Evolutionary conservation across 2,329 filamentous ascomycete genomes (phyloP), one percentile per base, ranked within the genome.

Genomic region (Monilinia aucupariae): DNA sequence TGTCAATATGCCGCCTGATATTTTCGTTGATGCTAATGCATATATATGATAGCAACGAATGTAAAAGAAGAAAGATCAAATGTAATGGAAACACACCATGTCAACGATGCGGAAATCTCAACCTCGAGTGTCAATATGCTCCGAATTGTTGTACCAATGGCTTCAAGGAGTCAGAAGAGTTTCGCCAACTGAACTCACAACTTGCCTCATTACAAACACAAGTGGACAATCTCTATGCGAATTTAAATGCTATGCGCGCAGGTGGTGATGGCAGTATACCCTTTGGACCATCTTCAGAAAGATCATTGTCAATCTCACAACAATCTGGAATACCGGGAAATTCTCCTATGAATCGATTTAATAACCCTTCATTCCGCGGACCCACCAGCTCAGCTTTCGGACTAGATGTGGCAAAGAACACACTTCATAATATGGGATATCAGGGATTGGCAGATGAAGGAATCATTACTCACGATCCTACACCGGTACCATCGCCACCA

Each of bases 111-210:
- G 83, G 85, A 69, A 86, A 87, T 68, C 84, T 89, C 74, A 85
- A 84, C 68, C 78, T 88, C 22, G 75, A 81, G 66, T 89, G 86
- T 71, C 77, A 87, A 51, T 89, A 89, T 75, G 80, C 85, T 7
- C 82, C 85, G 17, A 87, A 87, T 71, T 87, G 85, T 74, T 87
- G 84, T 73, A 78, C 84, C 66, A 92, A 85, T 78, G 91, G 85
- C 75, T 92, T 96, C 81, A 94, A 93, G 75, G 92, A 97, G 71
- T 92, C 91, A 53, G 90, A 96, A 12, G 92, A 97, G 74, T 97
- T 92, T 79, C 90, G 86, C 72, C 83, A 86, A 45, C 91, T 97
- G 86, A 84, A 85, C 61, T 80, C 82, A 41, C 89, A 94, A 68
- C 85, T 97, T 64, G 78, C 79, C 13, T 82, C 83, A 10, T 81